phyloP scores from a whole-genome alignment of 2,329 filamentous ascomycete genomes.

The Cryoendolithus antarcticus region DNA sequence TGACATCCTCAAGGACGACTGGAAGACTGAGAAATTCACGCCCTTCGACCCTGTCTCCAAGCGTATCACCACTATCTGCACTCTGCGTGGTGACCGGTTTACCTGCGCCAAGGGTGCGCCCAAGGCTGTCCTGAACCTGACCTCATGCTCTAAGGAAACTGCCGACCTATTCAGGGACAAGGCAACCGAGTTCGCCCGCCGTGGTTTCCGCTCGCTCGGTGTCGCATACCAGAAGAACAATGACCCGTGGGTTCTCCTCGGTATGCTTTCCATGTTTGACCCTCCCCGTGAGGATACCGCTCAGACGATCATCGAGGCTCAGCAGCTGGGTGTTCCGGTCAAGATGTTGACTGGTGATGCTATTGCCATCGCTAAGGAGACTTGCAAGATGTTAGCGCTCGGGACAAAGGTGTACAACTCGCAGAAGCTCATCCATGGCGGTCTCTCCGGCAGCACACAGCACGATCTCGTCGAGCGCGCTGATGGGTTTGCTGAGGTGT shows the following conservation, averaged over 20 bases:
- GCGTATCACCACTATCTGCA: slow-evolving; percentile 60
- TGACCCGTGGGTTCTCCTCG: slow-evolving; percentile 60
- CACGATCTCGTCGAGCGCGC: slow-evolving; percentile 66
- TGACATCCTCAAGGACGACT: slow-evolving; percentile 62
- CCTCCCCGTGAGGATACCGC: slow-evolving; percentile 68
- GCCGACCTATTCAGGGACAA: slow-evolving; percentile 58
- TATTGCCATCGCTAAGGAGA: slow-evolving; percentile 69
- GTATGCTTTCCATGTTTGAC: slow-evolving; percentile 71
- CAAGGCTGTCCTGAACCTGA: slow-evolving; percentile 59
- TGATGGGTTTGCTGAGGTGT: slow-evolving; percentile 62
- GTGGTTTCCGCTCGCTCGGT: slow-evolving; percentile 70
- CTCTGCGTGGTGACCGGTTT: slow-evolving; percentile 57
- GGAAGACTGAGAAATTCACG: slow-evolving; percentile 66
- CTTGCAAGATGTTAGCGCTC: slow-evolving; percentile 69
- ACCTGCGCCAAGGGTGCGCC: slow-evolving; percentile 67
- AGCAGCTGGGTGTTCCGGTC: slow-evolving; percentile 62
- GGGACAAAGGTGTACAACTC: slow-evolving; percentile 75
- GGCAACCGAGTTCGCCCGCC: slow-evolving; percentile 61
- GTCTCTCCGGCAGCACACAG: slow-evolving; percentile 59
- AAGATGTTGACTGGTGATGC: slow-evolving; percentile 77
- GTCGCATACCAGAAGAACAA: slow-evolving; percentile 69
- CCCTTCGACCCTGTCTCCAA: slow-evolving; percentile 71
- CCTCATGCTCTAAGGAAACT: slow-evolving; percentile 53
- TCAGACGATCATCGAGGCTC: slow-evolving; percentile 64
- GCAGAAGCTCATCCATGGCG: slow-evolving; percentile 63